Evolutionary conservation across 176 grass and related monocot species (phyloP).

Genomic region (Phoenix roebelenii): DNA sequence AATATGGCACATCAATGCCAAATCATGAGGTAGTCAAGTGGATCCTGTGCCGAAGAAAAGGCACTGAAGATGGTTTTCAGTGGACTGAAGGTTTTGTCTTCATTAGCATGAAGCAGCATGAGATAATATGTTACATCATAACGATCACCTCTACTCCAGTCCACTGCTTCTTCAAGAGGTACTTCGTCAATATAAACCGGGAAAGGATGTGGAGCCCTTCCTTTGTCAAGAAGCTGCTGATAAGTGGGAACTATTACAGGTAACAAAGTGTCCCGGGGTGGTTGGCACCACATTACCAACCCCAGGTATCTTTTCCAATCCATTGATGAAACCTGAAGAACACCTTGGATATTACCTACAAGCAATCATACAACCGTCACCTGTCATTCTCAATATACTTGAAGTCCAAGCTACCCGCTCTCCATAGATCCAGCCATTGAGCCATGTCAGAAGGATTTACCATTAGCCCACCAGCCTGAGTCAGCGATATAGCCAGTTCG

Average conservation of each 20-base stretch:
- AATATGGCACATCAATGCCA: conserved; percentile 82
- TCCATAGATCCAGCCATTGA: conserved; percentile 70
- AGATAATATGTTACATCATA: conserved; percentile 81
- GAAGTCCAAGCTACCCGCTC: conserved; percentile 84
- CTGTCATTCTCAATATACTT: conserved; percentile 67
- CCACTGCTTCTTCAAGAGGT: conserved; percentile 51
- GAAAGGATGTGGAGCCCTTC: conserved; percentile 77
- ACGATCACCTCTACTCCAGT: conserved; percentile 49
- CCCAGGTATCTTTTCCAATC: conserved; percentile 93
- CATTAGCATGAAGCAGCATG: conserved; percentile 91
- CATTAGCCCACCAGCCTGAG: conserved; percentile 76
- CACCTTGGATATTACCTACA: conserved; percentile 59
- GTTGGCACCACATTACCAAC: conserved; percentile 78
- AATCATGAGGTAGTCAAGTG: conserved; percentile 93
- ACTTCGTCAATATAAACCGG: conserved; percentile 90
- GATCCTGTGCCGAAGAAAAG: conserved; percentile 68
- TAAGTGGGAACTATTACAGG: conserved; percentile 58
- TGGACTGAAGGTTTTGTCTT: conserved; percentile 35
- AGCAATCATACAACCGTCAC: conserved; percentile 74
- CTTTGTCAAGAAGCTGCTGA: conserved; percentile 54
- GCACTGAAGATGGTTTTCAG: conserved; percentile 88
- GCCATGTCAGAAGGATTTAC: conserved; percentile 66
- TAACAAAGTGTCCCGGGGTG: conserved; percentile 60
- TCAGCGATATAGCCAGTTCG: conserved; percentile 57
- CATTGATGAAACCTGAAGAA: conserved; percentile 47